Evolutionary conservation across 805 yeast species (phyloP).

Genomic region (Candida schatavii): DNA sequence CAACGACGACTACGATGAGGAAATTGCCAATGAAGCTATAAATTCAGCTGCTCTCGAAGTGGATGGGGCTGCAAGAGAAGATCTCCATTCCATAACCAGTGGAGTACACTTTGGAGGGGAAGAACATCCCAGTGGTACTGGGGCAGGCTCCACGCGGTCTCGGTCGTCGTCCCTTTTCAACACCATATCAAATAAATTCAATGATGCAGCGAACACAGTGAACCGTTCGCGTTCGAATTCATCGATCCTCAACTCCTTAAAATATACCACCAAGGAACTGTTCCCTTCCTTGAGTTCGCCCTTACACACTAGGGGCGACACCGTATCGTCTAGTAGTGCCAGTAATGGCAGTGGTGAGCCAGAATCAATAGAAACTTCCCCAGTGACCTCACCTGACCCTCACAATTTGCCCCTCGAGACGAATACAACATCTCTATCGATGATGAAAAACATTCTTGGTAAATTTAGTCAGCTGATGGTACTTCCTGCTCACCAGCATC

Average conservation of each 20-base stretch:
- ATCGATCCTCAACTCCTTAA: conserved; percentile 20
- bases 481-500: conserved; percentile 21
- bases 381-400: conserved; percentile 8
- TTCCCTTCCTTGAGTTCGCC: conserved; percentile 21
- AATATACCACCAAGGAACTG: conserved; percentile 20
- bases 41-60: not conserved
- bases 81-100: not conserved
- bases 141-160: conserved; percentile 18
- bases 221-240: conserved; percentile 34
- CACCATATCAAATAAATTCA: conserved; percentile 28
- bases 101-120: conserved; percentile 1
- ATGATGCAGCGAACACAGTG: conserved; percentile 25
- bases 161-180: conserved; percentile 40
- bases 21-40: conserved; percentile 15
- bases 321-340: not conserved
- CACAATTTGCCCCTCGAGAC: conserved; percentile 1
- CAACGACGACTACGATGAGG: conserved; percentile 8
- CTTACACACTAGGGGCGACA: not conserved
- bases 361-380: not conserved
- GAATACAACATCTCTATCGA: conserved; percentile 17
- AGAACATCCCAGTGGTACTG: too few species aligned
- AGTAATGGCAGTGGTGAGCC: conserved; percentile 1
- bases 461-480: conserved; percentile 30
- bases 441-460: conserved; percentile 36
- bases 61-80: conserved; percentile 8